phyloP scores from a whole-genome alignment of 2,329 filamentous ascomycete species.

The Orbilia brochopaga region DNA sequence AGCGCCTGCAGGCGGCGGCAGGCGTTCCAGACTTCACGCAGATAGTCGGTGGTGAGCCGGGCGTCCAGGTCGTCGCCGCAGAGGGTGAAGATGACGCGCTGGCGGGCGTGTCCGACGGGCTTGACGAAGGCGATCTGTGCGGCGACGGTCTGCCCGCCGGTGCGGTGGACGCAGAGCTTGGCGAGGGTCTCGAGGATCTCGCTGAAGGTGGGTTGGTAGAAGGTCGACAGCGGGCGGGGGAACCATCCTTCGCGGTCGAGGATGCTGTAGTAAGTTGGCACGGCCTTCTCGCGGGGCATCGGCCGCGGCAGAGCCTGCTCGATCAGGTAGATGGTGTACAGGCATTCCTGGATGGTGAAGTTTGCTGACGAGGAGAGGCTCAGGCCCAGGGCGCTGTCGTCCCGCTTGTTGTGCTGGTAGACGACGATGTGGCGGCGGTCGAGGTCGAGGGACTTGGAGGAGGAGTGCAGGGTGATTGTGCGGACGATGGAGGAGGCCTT shows the following conservation, averaged over 20 bases:
- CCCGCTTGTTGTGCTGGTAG: constrained; percentile 22
- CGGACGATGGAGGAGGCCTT: constrained; percentile 1
- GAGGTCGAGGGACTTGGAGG: constrained; percentile 17
- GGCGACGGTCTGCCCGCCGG: constrained; percentile 23
- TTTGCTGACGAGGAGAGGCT: background rate
- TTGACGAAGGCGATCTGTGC: constrained; percentile 19
- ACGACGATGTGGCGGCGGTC: constrained; percentile 24
- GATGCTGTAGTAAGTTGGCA: constrained; percentile 25
- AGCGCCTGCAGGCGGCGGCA: constrained; percentile 14
- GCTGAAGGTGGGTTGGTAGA: constrained; percentile 22
- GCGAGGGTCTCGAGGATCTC: constrained; percentile 24
- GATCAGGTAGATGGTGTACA: constrained; percentile 30
- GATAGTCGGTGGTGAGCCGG: constrained; percentile 3
- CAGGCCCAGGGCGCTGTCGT: constrained; percentile 8
- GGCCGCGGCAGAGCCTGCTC: constrained; percentile 14
- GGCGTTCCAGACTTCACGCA: constrained; percentile 8
- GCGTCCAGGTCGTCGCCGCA: constrained; percentile 22
- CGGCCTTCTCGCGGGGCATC: constrained; percentile 16
- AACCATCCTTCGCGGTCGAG: constrained; percentile 17
- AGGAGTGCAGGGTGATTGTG: constrained; percentile 22
- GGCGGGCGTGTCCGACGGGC: constrained; percentile 8
- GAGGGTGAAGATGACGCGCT: constrained; percentile 16
- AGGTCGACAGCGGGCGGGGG: constrained; percentile 13
- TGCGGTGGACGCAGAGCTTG: constrained; percentile 21
- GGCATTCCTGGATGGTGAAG: constrained; percentile 23